A percentile compares a stretch with the other conserved stretches of the same genome.
Conservation (phyloP, 78 protist genomes). For the Chrysochromulina parva region DNA sequence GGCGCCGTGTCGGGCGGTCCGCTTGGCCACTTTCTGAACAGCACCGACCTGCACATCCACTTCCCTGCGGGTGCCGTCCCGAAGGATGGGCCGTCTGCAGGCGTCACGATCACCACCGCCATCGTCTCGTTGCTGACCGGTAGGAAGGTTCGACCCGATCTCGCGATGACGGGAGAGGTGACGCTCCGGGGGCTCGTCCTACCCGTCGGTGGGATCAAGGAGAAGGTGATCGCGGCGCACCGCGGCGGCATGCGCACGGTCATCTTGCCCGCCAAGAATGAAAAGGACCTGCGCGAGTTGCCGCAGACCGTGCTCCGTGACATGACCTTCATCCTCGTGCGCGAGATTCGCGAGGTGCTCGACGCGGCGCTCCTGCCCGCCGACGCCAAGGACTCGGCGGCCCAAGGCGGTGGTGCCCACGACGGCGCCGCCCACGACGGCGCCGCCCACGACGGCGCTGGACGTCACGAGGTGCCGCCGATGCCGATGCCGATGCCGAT, state of each 20-base stretch:
- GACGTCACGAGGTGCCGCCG: too few species aligned
- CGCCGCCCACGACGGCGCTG: too few species aligned
- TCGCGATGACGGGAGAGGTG: constrained; percentile 93
- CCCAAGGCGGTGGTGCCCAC: too few species aligned
- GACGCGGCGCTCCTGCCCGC: not conserved
- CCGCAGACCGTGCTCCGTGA: constrained; percentile 45
- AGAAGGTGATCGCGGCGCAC: constrained; percentile 86
- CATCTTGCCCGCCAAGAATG: constrained; percentile 80
- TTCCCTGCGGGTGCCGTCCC: constrained; percentile 88
- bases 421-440: too few species aligned
- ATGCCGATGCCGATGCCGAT: too few species aligned
- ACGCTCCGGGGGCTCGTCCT: constrained; percentile 83
- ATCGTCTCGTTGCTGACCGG: constrained; percentile 74
- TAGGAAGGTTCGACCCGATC: not conserved
- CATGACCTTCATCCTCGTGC: not conserved
- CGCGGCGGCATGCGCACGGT: constrained; percentile 68
- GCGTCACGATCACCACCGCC: constrained; percentile 78
- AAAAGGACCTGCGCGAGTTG: constrained; percentile 78
- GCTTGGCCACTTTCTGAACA: not conserved
- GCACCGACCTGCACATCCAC: constrained; percentile 77
- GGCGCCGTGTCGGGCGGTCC: too few species aligned
- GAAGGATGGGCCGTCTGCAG: constrained; percentile 92
- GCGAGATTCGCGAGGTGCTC: not conserved
- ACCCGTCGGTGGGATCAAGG: constrained; percentile 87
- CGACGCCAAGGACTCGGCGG: too few species aligned